Conservation (phyloP, 1,139 yeast species). For the Magnusiomyces fungicola region DNA sequence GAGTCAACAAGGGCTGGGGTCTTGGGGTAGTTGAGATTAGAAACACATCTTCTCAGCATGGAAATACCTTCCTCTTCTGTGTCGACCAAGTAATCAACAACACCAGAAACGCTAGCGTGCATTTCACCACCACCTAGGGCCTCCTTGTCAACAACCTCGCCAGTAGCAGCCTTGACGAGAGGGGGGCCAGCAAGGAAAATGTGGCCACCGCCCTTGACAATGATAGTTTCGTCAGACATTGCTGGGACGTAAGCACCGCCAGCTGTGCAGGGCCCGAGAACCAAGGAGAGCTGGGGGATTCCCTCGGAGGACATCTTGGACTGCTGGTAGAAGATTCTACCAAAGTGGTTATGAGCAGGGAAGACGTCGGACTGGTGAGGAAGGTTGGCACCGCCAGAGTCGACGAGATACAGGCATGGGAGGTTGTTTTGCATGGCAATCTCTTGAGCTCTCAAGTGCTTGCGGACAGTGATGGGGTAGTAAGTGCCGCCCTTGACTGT, state of each 20-base stretch:
- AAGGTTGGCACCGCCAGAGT: constrained; percentile 34
- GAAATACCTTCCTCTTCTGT: constrained; percentile 33
- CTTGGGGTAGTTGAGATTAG: constrained; percentile 26
- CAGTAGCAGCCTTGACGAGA: constrained; percentile 34
- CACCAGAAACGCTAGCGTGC: constrained; percentile 32
- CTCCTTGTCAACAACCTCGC: constrained; percentile 32
- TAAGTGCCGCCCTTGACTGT: constrained; percentile 35
- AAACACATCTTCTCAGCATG: constrained; percentile 27
- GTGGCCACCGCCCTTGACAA: constrained; percentile 32
- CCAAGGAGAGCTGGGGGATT: constrained; percentile 32
- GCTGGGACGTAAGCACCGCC: constrained; percentile 36
- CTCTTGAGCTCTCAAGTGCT: constrained; percentile 33
- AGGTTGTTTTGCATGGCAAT: constrained; percentile 31
- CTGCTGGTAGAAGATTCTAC: constrained; percentile 32
- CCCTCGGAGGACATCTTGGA: constrained; percentile 31
- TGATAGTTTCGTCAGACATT: constrained; percentile 33
- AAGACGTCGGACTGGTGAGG: constrained; percentile 34
- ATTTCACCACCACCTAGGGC: constrained; percentile 34
- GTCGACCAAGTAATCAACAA: constrained; percentile 31
- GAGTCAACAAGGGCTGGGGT: constrained; percentile 11
- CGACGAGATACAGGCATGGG: constrained; percentile 31
- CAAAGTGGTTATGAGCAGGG: constrained; percentile 34
- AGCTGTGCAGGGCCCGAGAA: constrained; percentile 35
- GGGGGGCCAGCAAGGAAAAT: constrained; percentile 35
- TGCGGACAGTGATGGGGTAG: constrained; percentile 33